Evolutionary conservation across 164 flowering plant species (phyloP).

Genomic region (Piper longum): DNA sequence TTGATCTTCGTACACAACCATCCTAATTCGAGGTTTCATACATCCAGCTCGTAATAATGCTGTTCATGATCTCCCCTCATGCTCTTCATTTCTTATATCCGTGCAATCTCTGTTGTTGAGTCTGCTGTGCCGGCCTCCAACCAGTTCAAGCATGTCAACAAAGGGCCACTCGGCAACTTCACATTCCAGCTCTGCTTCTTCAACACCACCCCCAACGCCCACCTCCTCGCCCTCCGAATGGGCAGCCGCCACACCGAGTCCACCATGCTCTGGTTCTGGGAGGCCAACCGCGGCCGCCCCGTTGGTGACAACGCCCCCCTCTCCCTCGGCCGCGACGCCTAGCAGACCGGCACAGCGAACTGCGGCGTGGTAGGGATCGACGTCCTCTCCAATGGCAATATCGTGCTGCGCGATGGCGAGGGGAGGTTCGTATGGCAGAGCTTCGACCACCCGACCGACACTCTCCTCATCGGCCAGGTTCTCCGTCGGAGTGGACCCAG

Average conservation of each 20-base stretch:
- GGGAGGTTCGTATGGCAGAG: conserved; percentile 25
- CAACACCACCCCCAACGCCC: conserved; percentile 24
- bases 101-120: conserved; percentile 10
- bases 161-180: conserved; percentile 16
- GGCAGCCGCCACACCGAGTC: conserved; percentile 11
- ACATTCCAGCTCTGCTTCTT: conserved; percentile 24
- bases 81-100: background rate
- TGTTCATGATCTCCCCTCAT: conserved; percentile 16
- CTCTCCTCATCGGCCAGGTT: conserved; percentile 22
- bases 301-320: conserved; percentile 19
- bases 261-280: conserved; percentile 32
- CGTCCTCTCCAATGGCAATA: conserved; percentile 17
- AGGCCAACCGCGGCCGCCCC: conserved; percentile 21
- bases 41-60: conserved; percentile 32
- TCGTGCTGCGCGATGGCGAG: conserved; percentile 13
- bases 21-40: too few species aligned
- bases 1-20: too few species aligned
- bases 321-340: conserved; percentile 14
- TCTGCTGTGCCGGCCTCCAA: conserved; percentile 25
- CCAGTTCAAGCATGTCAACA: conserved; percentile 28
- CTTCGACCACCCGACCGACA: conserved; percentile 21
- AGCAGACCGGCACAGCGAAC: conserved; percentile 24
- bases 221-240: conserved; percentile 15
- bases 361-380: conserved; percentile 14
- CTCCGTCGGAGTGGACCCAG: background rate